Evolutionary conservation across 371 early-diverging fungal species (phyloP).

Genomic region (Mucor indicus): DNA sequence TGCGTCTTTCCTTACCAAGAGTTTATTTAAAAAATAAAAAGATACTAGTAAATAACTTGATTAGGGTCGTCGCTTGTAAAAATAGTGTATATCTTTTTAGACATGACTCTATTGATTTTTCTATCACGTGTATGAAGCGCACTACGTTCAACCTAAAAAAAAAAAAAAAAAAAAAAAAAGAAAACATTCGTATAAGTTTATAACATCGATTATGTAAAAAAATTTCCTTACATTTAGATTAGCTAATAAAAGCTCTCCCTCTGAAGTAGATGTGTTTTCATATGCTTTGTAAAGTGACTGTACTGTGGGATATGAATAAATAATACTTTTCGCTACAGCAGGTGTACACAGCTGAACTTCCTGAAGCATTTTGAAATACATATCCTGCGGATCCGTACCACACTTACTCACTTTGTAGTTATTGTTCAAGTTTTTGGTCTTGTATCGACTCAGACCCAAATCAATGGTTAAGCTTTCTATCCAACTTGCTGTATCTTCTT

Average conservation of each 20-base stretch:
- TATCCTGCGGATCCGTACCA: constrained; percentile 53
- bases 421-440: constrained; percentile 33
- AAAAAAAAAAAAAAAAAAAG: neutral
- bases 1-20: constrained; percentile 20
- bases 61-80: constrained; percentile 53
- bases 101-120: constrained; percentile 45
- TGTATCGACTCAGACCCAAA: constrained; percentile 57
- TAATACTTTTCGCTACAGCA: constrained; percentile 55
- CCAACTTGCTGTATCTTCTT: constrained; percentile 51
- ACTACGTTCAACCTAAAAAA: constrained; percentile 26
- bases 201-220: too few relatives aligned
- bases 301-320: constrained; percentile 51
- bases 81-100: constrained; percentile 53
- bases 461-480: constrained; percentile 58
- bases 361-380: constrained; percentile 64
- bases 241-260: constrained; percentile 42
- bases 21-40: constrained; percentile 11
- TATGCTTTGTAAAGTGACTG: constrained; percentile 56
- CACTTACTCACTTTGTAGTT: constrained; percentile 34
- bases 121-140: constrained; percentile 28
- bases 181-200: too few relatives aligned
- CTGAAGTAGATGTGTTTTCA: constrained; percentile 7
- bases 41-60: constrained; percentile 18
- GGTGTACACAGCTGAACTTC: constrained; percentile 64
- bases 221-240: constrained; percentile 52